Conservation (phyloP, 164 flowering plant species). For the Hamamelis virginiana region DNA sequence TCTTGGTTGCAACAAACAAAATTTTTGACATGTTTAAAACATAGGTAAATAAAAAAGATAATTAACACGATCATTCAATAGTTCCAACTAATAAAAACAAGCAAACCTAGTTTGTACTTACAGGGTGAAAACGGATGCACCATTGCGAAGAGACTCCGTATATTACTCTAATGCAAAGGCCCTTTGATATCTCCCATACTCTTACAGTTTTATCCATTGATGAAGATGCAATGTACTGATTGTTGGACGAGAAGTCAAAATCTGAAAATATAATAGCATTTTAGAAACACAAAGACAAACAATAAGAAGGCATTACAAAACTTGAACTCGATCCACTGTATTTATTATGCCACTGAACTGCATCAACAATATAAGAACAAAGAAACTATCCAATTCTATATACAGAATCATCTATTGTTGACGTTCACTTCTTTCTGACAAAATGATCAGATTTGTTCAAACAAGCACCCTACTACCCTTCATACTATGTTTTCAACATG, state of each 20-base stretch:
- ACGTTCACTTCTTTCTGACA: no score
- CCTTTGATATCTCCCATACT: constrained; percentile 93
- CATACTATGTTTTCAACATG: no score
- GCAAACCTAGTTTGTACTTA: constrained; percentile 36
- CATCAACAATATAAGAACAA: neutral
- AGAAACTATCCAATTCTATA: no score
- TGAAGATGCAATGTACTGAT: constrained; percentile 94
- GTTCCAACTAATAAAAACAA: neutral
- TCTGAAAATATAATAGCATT: constrained; percentile 48
- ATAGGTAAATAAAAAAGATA: neutral
- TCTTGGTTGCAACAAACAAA: neutral
- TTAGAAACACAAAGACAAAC: constrained; percentile 16
- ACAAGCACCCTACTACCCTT: no score
- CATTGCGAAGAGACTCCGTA: constrained; percentile 88
- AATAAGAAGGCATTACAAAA: neutral
- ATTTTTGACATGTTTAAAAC: neutral
- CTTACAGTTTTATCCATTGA: constrained; percentile 94
- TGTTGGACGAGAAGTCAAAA: constrained; percentile 95
- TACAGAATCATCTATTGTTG: no score
- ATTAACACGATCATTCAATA: neutral
- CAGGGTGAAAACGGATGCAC: constrained; percentile 98
- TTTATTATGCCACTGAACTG: neutral
- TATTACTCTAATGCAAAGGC: constrained; percentile 84
- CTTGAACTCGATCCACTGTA: neutral
- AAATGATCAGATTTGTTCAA: no score